These are phyloP conservation scores for Dittrichia graveolens DNA, from an alignment of 129 eudicot genomes.

Conservation along the genomic window DNA sequence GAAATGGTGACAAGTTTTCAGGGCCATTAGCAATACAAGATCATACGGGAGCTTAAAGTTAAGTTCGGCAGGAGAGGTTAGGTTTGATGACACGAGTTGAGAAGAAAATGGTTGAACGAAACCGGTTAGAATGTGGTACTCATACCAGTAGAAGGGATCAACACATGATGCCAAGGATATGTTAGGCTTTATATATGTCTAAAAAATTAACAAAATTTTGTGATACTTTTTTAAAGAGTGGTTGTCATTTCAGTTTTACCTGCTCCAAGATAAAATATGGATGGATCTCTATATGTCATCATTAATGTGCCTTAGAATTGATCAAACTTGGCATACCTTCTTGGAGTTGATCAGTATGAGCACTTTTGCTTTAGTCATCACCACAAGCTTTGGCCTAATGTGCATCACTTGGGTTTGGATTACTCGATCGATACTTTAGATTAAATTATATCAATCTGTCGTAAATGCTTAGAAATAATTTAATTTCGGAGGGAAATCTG, in stretches of 20 bases:
- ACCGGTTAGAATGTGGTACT: constrained; percentile 14
- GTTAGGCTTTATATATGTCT: not conserved
- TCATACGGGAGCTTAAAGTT: constrained; percentile 16
- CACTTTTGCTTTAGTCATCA: not conserved
- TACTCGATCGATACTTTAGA: too few species aligned
- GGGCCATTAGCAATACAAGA: constrained; percentile 20
- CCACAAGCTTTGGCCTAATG: not conserved
- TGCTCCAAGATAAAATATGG: constrained; percentile 53
- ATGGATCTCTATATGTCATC: constrained; percentile 35
- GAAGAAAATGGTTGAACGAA: constrained; percentile 33
- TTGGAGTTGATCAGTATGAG: constrained; percentile 3
- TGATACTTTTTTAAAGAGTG: constrained; percentile 29
- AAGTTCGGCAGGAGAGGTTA: constrained; percentile 20
- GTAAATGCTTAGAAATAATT: too few species aligned
- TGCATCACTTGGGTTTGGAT: too few species aligned
- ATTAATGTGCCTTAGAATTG: constrained; percentile 20
- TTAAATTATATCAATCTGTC: too few species aligned
- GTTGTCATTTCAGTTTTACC: constrained; percentile 63
- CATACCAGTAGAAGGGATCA: constrained; percentile 9
- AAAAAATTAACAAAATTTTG: constrained; percentile 13
- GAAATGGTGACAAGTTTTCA: constrained; percentile 24
- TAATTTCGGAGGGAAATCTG: too few species aligned
- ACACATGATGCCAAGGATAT: constrained; percentile 14
- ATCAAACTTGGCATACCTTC: constrained; percentile 3
- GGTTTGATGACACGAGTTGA: constrained; percentile 23